A percentile compares a stretch with the other conserved stretches of the same genome.
phyloP scores from a whole-genome alignment of 169 alveolate species.

The Eimeria necatrix region DNA sequence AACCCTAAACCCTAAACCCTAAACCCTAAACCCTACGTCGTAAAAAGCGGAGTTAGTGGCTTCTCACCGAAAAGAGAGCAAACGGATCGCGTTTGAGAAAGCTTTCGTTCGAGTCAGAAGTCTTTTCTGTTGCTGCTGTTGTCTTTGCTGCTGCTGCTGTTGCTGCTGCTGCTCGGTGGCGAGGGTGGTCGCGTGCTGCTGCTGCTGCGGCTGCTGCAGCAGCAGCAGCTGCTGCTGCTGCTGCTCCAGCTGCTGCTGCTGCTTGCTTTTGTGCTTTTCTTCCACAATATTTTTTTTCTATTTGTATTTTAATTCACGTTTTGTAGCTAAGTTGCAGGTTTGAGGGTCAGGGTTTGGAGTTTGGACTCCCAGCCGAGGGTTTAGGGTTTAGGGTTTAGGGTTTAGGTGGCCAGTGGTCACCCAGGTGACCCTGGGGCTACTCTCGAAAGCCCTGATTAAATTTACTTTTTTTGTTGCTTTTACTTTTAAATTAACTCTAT shows the following conservation, averaged over 20 bases:
- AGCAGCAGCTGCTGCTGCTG: slow-evolving; percentile 62
- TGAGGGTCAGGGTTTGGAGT: background rate
- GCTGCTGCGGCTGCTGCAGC: slow-evolving; percentile 9
- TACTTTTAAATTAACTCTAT: background rate
- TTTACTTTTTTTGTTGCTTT: background rate
- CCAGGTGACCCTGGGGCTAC: background rate
- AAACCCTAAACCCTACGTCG: background rate
- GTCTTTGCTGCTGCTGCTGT: no score
- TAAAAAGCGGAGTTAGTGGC: no score
- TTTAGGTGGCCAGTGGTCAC: background rate
- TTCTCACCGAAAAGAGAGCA: no score
- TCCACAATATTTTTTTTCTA: background rate
- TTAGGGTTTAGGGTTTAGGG: slow-evolving; percentile 56
- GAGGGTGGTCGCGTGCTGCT: background rate
- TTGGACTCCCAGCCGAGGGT: background rate
- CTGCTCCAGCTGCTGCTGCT: slow-evolving; percentile 36
- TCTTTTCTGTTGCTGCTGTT: background rate
- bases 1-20: slow-evolving; percentile 16
- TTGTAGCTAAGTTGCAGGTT: background rate
- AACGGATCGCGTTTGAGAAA: no score
- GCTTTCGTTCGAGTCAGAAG: no score
- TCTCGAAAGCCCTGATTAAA: background rate
- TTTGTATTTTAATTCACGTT: background rate
- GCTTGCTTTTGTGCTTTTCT: background rate
- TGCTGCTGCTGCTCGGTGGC: background rate